Percentiles rank a stretch among this genome's conserved stretches.
Evolutionary conservation across 176 grass and related monocot species (phyloP).

Genomic region (Alloteropsis semialata): DNA sequence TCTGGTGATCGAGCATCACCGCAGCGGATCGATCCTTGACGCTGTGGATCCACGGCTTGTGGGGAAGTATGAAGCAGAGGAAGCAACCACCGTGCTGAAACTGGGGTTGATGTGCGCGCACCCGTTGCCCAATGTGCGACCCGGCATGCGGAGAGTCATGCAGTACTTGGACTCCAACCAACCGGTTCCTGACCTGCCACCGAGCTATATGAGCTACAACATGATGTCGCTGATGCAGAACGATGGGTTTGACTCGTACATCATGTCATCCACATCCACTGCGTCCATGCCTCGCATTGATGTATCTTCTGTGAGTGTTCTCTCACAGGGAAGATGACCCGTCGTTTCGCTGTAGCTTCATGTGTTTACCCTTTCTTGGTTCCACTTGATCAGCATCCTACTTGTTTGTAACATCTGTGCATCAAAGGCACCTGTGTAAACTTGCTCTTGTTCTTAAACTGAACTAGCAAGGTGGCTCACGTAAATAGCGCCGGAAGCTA

Average conservation of each 20-base stretch:
- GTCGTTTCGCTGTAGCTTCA: not conserved
- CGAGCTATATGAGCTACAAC: slow-evolving; percentile 24
- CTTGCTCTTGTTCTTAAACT: no score
- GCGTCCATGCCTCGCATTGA: not conserved
- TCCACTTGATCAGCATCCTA: no score
- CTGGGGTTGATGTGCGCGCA: slow-evolving; percentile 40
- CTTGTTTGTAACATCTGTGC: no score
- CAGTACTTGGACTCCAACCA: slow-evolving; percentile 24
- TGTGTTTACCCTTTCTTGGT: no score
- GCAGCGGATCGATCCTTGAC: not conserved
- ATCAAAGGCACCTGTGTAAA: no score
- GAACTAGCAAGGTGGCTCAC: no score
- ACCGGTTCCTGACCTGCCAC: not conserved
- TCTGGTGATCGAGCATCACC: slow-evolving; percentile 26
- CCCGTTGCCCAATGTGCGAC: not conserved
- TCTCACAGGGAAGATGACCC: slow-evolving; percentile 14
- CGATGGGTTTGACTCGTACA: not conserved
- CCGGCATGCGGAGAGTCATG: slow-evolving; percentile 26
- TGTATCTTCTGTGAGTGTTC: not conserved
- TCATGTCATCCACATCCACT: not conserved
- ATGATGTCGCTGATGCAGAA: not conserved
- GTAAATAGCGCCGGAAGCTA: no score
- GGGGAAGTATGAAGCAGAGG: not conserved
- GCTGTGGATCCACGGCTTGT: slow-evolving; percentile 4
- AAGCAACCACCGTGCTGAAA: slow-evolving; percentile 24